Base-by-base conservation (phyloP, 106 monocot species). In the Allium sativum region DNA sequence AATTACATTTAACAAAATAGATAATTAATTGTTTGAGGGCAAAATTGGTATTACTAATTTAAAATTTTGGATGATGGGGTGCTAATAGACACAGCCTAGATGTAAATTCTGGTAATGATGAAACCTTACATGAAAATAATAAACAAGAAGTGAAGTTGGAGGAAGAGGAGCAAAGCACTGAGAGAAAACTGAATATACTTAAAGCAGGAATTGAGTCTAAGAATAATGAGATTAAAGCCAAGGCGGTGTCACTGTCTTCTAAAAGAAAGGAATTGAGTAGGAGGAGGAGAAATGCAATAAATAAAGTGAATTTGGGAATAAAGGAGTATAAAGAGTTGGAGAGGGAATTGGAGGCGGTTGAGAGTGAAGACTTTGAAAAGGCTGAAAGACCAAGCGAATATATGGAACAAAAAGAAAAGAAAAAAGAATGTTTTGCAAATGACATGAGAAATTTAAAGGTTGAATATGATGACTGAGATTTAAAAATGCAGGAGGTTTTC, bases 281-380 rank as follows among this genome's bases (percentile, higher is more conserved):
- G 58, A 80, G 73, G 58, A 55, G 78, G 52, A 82, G 88, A 71
- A 78, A 79, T 31, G 79, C 70, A 0, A 73, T 58, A 22, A 78
- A 84, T 60, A 61, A 68, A 40, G 62, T 85, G 52, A 76, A 74
- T 52, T 21, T 48, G n/a, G 84, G 77, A 0, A 53, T 72, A 0
- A 40, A 59, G 6, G 80, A 55, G 61, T 72, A 78, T 21, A 80
- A 52, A 67, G 80, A 82, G 12, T 47, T 98, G 48, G 96, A 98
- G 71, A 82, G 65, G 64, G 72, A 98, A 66, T 71, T 98, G 7
- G 96, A 98, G 58, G 96, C 88, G 0, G 87, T 87, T 48, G 96
- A 98, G 72, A 78, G 76, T 0, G 96, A 98, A 45, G 91, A 92
- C 56, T 92, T 98, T 63, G 96, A 98, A 61, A 82, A 52, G 65